These are phyloP conservation scores for Mucor saturninus DNA, from an alignment of 371 early-diverging fungal genomes.

Conservation along the genomic window DNA sequence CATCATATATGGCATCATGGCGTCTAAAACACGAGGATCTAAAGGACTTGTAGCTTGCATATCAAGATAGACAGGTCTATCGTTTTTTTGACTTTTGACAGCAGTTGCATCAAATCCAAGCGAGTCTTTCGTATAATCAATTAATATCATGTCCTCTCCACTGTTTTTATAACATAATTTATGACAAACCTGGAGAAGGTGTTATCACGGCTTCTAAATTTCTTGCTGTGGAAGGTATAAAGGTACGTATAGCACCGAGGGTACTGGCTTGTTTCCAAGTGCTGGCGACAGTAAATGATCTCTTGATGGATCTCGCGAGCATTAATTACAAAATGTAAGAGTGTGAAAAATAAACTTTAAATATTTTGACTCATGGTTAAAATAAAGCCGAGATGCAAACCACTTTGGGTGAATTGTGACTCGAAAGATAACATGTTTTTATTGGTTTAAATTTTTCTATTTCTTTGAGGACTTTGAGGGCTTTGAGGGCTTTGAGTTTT, in stretches of 20 bases:
- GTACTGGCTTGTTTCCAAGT: not conserved
- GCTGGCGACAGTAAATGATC: not conserved
- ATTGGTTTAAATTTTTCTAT: not conserved
- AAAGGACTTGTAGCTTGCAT: conserved; percentile 98
- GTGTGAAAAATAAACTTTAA: not conserved
- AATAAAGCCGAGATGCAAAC: not conserved
- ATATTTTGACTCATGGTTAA: not conserved
- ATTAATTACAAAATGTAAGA: not conserved
- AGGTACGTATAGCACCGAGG: not conserved
- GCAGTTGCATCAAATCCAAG: conserved; percentile 59
- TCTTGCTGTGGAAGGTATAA: not conserved
- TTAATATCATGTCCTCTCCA: no score
- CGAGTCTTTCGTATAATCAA: conserved; percentile 38
- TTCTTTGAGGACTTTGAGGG: conserved; percentile 19
- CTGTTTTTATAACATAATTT: no score
- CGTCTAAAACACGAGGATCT: conserved; percentile 97
- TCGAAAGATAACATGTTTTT: not conserved
- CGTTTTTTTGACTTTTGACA: conserved; percentile 26
- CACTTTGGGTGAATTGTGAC: not conserved
- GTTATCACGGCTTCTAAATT: no score
- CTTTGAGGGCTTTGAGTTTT: not conserved
- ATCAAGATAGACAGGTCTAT: conserved; percentile 92
- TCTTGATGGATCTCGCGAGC: not conserved
- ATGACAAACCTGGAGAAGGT: no score
- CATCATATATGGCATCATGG: conserved; percentile 98